Evolutionary conservation across 2,329 filamentous ascomycete genomes (phyloP).

Genomic region (Acrocalymma vagum): DNA sequence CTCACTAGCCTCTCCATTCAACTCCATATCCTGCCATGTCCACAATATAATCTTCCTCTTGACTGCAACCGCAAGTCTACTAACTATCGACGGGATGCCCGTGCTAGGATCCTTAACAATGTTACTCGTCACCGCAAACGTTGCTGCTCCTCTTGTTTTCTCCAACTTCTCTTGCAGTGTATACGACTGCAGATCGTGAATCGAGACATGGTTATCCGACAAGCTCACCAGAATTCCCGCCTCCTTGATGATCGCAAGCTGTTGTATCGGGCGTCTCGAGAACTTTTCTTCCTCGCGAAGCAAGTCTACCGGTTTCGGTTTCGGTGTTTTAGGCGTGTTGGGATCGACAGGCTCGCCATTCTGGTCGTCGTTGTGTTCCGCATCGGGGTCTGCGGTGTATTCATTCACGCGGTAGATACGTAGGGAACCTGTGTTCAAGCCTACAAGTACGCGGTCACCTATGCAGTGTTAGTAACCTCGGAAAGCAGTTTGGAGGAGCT

Average conservation of each 20-base stretch:
- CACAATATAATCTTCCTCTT: slow-evolving; percentile 90
- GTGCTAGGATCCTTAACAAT: slow-evolving; percentile 89
- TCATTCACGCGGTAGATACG: slow-evolving; percentile 94
- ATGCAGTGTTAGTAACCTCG: slow-evolving; percentile 23
- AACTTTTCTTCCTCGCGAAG: slow-evolving; percentile 95
- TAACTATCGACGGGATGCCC: slow-evolving; percentile 91
- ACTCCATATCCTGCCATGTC: slow-evolving; percentile 96
- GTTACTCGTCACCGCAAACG: slow-evolving; percentile 94
- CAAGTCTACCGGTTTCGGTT: slow-evolving; percentile 72
- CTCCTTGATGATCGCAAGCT: slow-evolving; percentile 95
- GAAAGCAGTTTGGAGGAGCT: slow-evolving; percentile 2
- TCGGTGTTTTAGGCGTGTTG: slow-evolving; percentile 42
- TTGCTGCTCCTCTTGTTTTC: slow-evolving; percentile 86
- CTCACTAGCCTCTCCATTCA: slow-evolving; percentile 76
- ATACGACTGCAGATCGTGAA: slow-evolving; percentile 89
- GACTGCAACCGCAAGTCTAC: slow-evolving; percentile 87
- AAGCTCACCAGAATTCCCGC: slow-evolving; percentile 90
- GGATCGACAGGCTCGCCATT: slow-evolving; percentile 30
- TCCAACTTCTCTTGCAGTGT: slow-evolving; percentile 80
- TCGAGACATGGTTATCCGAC: slow-evolving; percentile 86
- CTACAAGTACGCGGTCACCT: slow-evolving; percentile 92
- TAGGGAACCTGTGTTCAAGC: slow-evolving; percentile 86
- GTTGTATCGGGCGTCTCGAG: slow-evolving; percentile 86
- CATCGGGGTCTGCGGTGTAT: slow-evolving; percentile 51
- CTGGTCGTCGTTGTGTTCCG: slow-evolving; percentile 29